Conservation (phyloP, 192 early-diverging fungal species). For the Coemansia sp. region DNA sequence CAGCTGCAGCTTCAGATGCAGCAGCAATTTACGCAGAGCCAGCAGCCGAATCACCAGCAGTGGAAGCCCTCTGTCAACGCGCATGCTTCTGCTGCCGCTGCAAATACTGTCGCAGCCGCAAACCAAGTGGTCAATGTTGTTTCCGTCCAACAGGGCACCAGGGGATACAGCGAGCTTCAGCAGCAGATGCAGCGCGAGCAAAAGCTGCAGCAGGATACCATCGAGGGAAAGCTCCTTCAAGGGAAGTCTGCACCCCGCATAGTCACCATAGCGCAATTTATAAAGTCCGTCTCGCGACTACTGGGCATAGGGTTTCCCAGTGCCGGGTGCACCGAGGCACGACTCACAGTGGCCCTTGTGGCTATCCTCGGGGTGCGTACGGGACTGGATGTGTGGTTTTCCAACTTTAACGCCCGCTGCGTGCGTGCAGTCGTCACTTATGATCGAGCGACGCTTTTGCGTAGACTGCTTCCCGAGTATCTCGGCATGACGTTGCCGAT, state of each 20-base stretch:
- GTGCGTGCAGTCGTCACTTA: conserved; percentile 47
- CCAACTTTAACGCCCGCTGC: conserved; percentile 49
- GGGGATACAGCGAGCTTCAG: conserved; percentile 38
- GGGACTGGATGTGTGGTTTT: conserved; percentile 50
- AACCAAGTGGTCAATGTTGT: conserved; percentile 44
- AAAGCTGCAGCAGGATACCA: conserved; percentile 36
- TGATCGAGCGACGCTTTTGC: conserved; percentile 36
- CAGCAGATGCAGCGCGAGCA: conserved; percentile 47
- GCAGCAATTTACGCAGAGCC: conserved; percentile 1
- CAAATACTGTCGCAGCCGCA: background rate
- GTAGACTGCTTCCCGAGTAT: conserved; percentile 50
- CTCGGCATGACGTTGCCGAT: conserved; percentile 49
- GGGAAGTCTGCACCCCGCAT: conserved; percentile 30
- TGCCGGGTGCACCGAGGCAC: conserved; percentile 38
- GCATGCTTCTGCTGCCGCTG: background rate
- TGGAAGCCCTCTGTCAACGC: background rate
- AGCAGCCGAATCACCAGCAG: background rate
- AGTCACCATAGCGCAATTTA: conserved; percentile 50
- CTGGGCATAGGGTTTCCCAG: conserved; percentile 43
- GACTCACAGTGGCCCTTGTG: conserved; percentile 33
- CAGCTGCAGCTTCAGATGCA: conserved; percentile 19
- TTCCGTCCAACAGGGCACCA: conserved; percentile 33
- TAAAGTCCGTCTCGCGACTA: conserved; percentile 38
- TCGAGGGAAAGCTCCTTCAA: conserved; percentile 24
- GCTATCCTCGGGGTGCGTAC: conserved; percentile 46